Evolutionary conservation across 164 flowering plant species (phyloP).

Genomic region (Houttuynia cordata): DNA sequence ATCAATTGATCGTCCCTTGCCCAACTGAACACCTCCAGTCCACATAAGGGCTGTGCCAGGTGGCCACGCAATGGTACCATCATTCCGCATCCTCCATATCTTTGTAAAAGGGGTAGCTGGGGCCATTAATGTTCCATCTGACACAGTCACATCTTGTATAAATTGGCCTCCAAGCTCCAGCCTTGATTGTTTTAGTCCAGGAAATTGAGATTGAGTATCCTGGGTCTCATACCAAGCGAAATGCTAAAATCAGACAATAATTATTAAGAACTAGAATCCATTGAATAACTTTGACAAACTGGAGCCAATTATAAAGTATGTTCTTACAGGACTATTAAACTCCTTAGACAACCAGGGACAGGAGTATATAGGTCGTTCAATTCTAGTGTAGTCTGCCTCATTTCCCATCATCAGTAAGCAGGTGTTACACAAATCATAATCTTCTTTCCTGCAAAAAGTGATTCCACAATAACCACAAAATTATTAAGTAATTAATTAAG

Average conservation of each 20-base stretch:
- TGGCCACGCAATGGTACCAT: conserved; percentile 57
- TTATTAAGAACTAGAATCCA: conserved; percentile 5
- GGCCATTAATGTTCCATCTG: conserved; percentile 57
- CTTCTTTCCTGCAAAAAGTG: conserved; percentile 39
- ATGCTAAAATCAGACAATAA: not conserved
- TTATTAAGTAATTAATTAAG: not conserved
- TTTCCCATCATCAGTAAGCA: conserved; percentile 60
- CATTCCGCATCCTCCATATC: conserved; percentile 88
- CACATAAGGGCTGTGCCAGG: conserved; percentile 51
- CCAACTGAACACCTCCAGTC: conserved; percentile 62
- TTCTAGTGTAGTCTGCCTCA: conserved; percentile 49
- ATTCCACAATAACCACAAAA: conserved; percentile 25
- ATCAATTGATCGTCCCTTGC: conserved; percentile 25
- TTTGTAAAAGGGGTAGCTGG: conserved; percentile 74
- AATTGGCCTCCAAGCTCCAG: conserved; percentile 51
- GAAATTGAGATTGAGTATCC: conserved; percentile 5
- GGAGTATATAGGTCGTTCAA: conserved; percentile 41
- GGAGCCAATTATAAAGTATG: too few species aligned
- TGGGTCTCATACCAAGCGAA: conserved; percentile 8
- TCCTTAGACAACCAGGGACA: conserved; percentile 14
- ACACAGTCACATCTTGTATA: conserved; percentile 56
- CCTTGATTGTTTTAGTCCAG: conserved; percentile 11
- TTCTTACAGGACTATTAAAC: not conserved
- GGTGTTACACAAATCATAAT: conserved; percentile 74
- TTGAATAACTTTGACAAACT: not conserved